Evolutionary conservation across 352 stramenopile species (phyloP), one percentile per base, ranked within the genome.

Genomic region (Pythium angustatum): DNA sequence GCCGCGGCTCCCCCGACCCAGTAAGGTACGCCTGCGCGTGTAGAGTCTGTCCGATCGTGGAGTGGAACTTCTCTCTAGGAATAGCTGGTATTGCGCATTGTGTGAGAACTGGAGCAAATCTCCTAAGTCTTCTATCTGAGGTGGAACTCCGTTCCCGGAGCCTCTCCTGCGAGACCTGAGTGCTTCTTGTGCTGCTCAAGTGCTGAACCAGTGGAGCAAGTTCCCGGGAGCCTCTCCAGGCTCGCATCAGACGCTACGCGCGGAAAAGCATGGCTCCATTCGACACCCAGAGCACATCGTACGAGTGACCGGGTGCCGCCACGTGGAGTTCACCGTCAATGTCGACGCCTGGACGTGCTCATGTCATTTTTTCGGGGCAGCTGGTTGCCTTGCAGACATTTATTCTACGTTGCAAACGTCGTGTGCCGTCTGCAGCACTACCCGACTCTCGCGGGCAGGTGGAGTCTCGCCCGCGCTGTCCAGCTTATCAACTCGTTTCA

Each of bases 11-110:
- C 11, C 19, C 19, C 5, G 19, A 24, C 17, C 17, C n/a, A n/a
- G n/a, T n/a, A 15, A 47, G 40, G 40, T 47, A 47, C 40, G 40
- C 40, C 40, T 47, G 40, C 40, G 22, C 26, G 40, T 47, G 40
- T 47, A 27, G 26, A n/a, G 40, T 27, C 40, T 47, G 40, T n/a
- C 14, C 22, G 40, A 47, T 47, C 40, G 40, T 22, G 36, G 40
- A 27, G 40, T 26, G 40, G 40, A 47, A 3, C 17, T 47, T 47
- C 40, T 26, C 40, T 47, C 40, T 26, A 27, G 17, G 17, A 26
- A 47, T 47, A 47, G 40, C 40, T n/a, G 17, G 40, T 47, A 47
- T 15, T 47, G 40, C 26, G 40, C 17, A 47, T 47, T n/a, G n/a
- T n/a, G n/a, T n/a, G n/a, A n/a, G n/a, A 47, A 10, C 19, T 47